These are phyloP conservation scores for Sclerotinia borealis DNA, from an alignment of 2,329 filamentous ascomycete genomes.

Conservation along the genomic window DNA sequence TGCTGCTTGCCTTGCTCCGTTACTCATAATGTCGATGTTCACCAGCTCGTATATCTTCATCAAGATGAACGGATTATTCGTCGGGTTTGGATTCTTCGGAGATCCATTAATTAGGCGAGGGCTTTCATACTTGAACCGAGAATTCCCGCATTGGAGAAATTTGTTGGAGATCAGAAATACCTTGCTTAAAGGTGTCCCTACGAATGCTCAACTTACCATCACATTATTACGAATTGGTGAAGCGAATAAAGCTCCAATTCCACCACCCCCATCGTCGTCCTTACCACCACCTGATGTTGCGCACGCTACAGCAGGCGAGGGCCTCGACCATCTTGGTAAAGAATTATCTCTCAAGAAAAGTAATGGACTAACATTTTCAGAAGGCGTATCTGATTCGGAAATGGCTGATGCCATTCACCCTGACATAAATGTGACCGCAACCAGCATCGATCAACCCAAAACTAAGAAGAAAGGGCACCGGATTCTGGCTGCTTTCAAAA, in stretches of 20 bases:
- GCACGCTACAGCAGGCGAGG: conserved; percentile 42
- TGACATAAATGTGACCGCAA: conserved; percentile 34
- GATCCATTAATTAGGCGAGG: conserved; percentile 63
- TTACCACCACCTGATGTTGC: conserved; percentile 36
- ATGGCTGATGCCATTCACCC: conserved; percentile 34
- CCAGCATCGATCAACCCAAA: conserved; percentile 14
- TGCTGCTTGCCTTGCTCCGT: conserved; percentile 45
- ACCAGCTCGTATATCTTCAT: conserved; percentile 53
- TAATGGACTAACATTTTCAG: conserved; percentile 16
- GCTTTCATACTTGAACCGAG: conserved; percentile 52
- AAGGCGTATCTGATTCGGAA: conserved; percentile 28
- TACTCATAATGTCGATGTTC: conserved; percentile 48
- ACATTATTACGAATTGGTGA: conserved; percentile 79
- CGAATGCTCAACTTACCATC: conserved; percentile 76
- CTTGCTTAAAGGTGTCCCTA: conserved; percentile 74
- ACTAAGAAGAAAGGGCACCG: conserved; percentile 28
- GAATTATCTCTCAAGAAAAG: conserved; percentile 20
- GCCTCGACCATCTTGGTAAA: conserved; percentile 46
- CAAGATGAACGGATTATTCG: conserved; percentile 59
- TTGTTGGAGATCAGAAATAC: conserved; percentile 69
- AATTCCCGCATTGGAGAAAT: conserved; percentile 68
- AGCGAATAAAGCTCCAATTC: conserved; percentile 71
- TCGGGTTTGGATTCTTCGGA: conserved; percentile 75
- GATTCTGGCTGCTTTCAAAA: conserved; percentile 58
- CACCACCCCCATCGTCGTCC: conserved; percentile 50